Conservation (phyloP, 345 rosid species). For the Acer yangbiense region DNA sequence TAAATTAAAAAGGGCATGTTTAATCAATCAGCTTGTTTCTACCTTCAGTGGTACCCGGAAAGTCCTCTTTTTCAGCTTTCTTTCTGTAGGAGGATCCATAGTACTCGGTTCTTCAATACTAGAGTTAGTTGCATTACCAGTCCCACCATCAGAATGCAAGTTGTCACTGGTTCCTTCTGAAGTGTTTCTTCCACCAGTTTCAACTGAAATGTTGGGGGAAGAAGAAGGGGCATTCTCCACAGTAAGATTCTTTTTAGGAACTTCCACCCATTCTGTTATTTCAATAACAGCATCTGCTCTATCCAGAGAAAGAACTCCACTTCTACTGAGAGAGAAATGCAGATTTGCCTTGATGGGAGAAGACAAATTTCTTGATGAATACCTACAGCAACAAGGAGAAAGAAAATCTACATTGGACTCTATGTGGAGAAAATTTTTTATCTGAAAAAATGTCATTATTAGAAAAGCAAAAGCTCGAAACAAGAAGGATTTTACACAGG, state of each 20-base stretch:
- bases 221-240: conserved; percentile 65
- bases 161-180: conserved; percentile 57
- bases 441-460: background rate
- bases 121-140: conserved; percentile 36
- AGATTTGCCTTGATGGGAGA: conserved; percentile 90
- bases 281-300: conserved; percentile 94
- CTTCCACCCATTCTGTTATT: conserved; percentile 97
- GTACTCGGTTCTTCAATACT: conserved; percentile 51
- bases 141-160: conserved; percentile 48
- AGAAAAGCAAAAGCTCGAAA: conserved; percentile 10
- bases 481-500: background rate
- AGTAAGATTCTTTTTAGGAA: conserved; percentile 75
- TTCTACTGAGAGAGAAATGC: conserved; percentile 93
- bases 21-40: conserved; percentile 11
- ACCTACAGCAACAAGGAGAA: conserved; percentile 42
- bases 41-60: conserved; percentile 93
- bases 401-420: conserved; percentile 17
- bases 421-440: background rate
- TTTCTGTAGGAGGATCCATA: conserved; percentile 61
- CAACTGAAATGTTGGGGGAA: conserved; percentile 53
- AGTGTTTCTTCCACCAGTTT: conserved; percentile 44
- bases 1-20: background rate
- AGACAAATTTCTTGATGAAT: conserved; percentile 87
- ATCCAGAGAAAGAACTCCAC: conserved; percentile 87
- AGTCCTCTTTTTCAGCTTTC: conserved; percentile 75